Evolutionary conservation across 441 rosid genomes (phyloP).

Genomic region (Rhodomyrtus psidioides): DNA sequence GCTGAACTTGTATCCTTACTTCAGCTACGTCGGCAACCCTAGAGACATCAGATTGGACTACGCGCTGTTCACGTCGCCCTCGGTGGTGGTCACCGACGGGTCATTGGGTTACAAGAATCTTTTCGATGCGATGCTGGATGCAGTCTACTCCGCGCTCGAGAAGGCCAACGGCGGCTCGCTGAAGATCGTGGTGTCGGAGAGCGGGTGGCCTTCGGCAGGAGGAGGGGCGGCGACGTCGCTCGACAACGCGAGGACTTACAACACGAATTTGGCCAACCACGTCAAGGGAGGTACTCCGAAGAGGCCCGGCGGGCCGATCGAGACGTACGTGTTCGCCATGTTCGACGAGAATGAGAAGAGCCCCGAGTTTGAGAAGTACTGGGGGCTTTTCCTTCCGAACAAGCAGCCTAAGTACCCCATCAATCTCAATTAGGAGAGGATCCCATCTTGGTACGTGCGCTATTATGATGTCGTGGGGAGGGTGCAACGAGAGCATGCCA

Average conservation of each 20-base stretch:
- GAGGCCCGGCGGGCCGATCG: slow-evolving; percentile 20
- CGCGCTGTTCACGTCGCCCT: slow-evolving; percentile 25
- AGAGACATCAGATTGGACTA: slow-evolving; percentile 17
- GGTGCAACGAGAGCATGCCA: background rate
- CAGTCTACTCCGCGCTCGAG: slow-evolving; percentile 35
- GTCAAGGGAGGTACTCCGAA: slow-evolving; percentile 25
- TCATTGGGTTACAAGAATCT: slow-evolving; percentile 25
- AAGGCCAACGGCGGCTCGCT: slow-evolving; percentile 29
- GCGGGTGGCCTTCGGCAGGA: slow-evolving; percentile 49
- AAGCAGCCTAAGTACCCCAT: slow-evolving; percentile 26
- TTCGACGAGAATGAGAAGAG: slow-evolving; percentile 32
- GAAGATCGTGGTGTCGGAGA: slow-evolving; percentile 40
- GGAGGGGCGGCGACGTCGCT: slow-evolving; percentile 13
- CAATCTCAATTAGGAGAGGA: background rate
- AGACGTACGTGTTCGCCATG: slow-evolving; percentile 30
- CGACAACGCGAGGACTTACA: slow-evolving; percentile 27
- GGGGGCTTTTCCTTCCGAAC: slow-evolving; percentile 28
- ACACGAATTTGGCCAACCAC: slow-evolving; percentile 5
- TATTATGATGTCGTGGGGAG: background rate
- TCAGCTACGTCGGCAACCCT: slow-evolving; percentile 7
- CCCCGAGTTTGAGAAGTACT: slow-evolving; percentile 21
- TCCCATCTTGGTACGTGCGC: background rate
- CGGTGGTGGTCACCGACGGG: slow-evolving; percentile 16
- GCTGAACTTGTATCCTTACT: slow-evolving; percentile 30
- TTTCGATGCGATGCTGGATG: slow-evolving; percentile 37